Base-by-base conservation (phyloP, 2,329 filamentous ascomycete species). In the Venturiaceae sp. region DNA sequence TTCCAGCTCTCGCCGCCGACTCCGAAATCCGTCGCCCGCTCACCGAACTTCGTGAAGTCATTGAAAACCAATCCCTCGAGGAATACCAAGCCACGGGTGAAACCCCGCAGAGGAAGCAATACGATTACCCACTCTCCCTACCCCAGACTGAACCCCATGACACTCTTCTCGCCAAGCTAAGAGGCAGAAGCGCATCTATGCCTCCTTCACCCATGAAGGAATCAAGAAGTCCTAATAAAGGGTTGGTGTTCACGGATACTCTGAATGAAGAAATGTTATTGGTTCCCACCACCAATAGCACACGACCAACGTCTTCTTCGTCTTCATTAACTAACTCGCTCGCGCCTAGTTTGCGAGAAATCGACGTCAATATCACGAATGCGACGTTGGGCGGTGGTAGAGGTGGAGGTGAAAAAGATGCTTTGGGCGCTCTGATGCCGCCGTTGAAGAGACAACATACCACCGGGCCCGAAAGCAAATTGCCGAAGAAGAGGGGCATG, bases 31-130 rank as follows among this genome's bases (percentile, higher is more conserved):
- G 85, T 62, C 80, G 84, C 63, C 87, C 90, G 7, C 82, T 97
- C 5, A 74, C 78, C 28, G 80, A 84, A 52, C 82, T 99, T 28
- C 84, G 90, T 7, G 78, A 84, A 19, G 80, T 83, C n/a, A 83
- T 96, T 52, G 74, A 80, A 16, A 75, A 72, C 52, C 84, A 85
- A 1, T 72, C 77, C 4, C 78, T 97, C 56, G 80, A 84, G 57
- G 91, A 96, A 68, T 97, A 97, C 70, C 77, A 83, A 37, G 83
- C 88, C 0, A 97, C 94, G 0, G 92, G 94, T 55, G 80, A 87
- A 52, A 97, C 94, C 1, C 94, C 94, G 0, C 83, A 88, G 67
- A 94, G 92, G 73, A 76, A 80, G 32, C 79, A 84, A 56, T 99
- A 97, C 72, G 79, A 83, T n/a, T 96, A 90, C 67, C 88, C 90